Base-by-base conservation (phyloP, 306 rosid genomes). In the Gynostemma pentaphyllum region DNA sequence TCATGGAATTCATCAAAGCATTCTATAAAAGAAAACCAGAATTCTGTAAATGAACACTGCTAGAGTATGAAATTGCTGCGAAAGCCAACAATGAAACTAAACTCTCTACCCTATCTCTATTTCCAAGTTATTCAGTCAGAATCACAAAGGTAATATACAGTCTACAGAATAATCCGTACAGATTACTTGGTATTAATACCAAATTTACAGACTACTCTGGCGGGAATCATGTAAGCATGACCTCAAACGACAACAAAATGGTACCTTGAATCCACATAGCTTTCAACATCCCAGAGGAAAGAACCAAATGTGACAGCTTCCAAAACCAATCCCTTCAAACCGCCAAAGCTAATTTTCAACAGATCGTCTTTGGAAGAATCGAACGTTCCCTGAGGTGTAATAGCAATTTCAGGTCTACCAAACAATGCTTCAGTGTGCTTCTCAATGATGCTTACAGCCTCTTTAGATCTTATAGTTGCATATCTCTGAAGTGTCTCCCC, bases 301-400 rank as follows among this genome's bases (percentile, higher is more conserved):
- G 96, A 83, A 68, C 96, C 97, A 61, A 87, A 90, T 21, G 97
- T 85, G 36, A 87, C 88, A 66, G 97, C 95, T 68, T 90, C 96
- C 75, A 90, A 67, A 66, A 90, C 82, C 59, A 90, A 88, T 69
- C 88, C 79, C 79, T 79, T 85, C 81, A 90, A 70, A 60, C 94
- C 88, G 14, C 87, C 87, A 63, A 90, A 81, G 85, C 97, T 87
- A 30, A 90, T 87, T 77, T 81, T 85, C 75, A 87, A 70, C 61
- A 16, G 76, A 49, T 85, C 87, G 47, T 85, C 90, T 32, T 85
- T 83, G 0, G 82, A 85, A 76, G 95, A 64, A 76, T 81, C 81
- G 42, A 90, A 70, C 26, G 80, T 70, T 42, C 88, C 95, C 49
- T 81, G 64, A 27, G 85, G 87, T 15, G 89, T 87, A 24, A 83